Conservation (phyloP, 768 basidiomycete species). For the Rhodotorula toruloides region DNA sequence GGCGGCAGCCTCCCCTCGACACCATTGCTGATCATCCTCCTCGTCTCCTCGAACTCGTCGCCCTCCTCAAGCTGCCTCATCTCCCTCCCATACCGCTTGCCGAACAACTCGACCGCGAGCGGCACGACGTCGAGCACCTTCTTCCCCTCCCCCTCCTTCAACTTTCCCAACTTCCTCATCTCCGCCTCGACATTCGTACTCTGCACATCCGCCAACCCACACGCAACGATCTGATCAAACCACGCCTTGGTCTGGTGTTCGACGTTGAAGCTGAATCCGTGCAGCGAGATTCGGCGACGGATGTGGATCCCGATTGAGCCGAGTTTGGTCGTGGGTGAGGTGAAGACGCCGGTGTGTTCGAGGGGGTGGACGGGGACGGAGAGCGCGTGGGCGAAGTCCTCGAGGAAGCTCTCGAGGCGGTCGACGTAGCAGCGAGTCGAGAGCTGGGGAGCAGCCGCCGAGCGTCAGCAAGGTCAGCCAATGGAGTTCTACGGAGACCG, state of each 20-base stretch:
- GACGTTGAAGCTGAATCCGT: slow-evolving; percentile 91
- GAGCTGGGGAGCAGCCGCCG: slow-evolving; percentile 19
- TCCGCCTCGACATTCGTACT: slow-evolving; percentile 29
- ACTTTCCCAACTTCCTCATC: slow-evolving; percentile 7
- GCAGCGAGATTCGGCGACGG: slow-evolving; percentile 85
- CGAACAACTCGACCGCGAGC: slow-evolving; percentile 10
- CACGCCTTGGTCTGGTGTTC: slow-evolving; percentile 71
- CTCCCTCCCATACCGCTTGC: slow-evolving; percentile 20
- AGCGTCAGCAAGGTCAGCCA: not conserved
- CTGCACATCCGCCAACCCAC: slow-evolving; percentile 72
- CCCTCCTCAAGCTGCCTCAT: slow-evolving; percentile 9
- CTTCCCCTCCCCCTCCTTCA: not conserved
- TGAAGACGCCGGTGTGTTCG: slow-evolving; percentile 78
- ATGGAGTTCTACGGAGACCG: not conserved
- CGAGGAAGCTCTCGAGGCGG: slow-evolving; percentile 67
- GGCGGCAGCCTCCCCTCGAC: slow-evolving; percentile 16
- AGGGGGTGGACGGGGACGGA: slow-evolving; percentile 12
- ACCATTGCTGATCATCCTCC: slow-evolving; percentile 20
- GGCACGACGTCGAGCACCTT: slow-evolving; percentile 3
- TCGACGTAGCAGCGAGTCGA: slow-evolving; percentile 77
- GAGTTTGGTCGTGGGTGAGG: slow-evolving; percentile 73
- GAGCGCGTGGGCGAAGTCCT: slow-evolving; percentile 54
- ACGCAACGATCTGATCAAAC: slow-evolving; percentile 85
- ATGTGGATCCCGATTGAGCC: slow-evolving; percentile 96
- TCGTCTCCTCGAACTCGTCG: slow-evolving; percentile 14